These are phyloP conservation scores for Candida tunisiensis DNA, from an alignment of 1,139 yeast genomes.

Conservation along the genomic window DNA sequence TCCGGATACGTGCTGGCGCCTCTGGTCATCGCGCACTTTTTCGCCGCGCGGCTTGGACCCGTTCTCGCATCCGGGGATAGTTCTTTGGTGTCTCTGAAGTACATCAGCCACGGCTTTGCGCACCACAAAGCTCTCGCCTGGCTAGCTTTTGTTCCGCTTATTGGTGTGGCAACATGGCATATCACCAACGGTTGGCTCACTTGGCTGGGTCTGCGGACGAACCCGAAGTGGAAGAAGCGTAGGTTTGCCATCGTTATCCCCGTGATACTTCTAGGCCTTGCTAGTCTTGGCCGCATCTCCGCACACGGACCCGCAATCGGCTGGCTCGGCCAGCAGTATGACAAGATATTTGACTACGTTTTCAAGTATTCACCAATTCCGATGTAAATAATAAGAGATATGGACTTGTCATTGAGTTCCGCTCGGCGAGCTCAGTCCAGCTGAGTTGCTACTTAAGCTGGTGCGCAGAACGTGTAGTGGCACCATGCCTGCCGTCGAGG, in stretches of 20 bases:
- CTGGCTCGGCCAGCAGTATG: conserved; percentile 8
- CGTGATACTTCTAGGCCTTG: too few species aligned
- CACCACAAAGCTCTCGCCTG: conserved; percentile 7
- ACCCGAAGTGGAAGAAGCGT: not conserved
- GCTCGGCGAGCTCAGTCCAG: too few species aligned
- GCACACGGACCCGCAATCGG: conserved; percentile 4
- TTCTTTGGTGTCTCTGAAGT: conserved; percentile 36
- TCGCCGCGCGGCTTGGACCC: conserved; percentile 35
- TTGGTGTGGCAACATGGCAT: conserved; percentile 23
- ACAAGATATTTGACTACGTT: not conserved
- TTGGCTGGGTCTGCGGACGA: conserved; percentile 11
- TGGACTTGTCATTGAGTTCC: too few species aligned
- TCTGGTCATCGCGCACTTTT: conserved; percentile 29
- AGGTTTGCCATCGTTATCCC: not conserved
- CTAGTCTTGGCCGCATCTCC: conserved; percentile 1
- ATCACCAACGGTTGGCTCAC: conserved; percentile 23
- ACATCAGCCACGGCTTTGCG: conserved; percentile 28
- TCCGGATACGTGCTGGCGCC: conserved; percentile 42
- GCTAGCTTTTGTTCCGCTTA: conserved; percentile 14
- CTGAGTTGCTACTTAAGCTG: too few species aligned
- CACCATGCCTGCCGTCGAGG: too few species aligned
- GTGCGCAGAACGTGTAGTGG: too few species aligned
- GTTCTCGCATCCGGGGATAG: conserved; percentile 45
- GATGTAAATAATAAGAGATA: too few species aligned
- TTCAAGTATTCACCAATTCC: too few species aligned